phyloP scores from a whole-genome alignment of 768 basidiomycete species.

The Xerocomellus chrysenteron region DNA sequence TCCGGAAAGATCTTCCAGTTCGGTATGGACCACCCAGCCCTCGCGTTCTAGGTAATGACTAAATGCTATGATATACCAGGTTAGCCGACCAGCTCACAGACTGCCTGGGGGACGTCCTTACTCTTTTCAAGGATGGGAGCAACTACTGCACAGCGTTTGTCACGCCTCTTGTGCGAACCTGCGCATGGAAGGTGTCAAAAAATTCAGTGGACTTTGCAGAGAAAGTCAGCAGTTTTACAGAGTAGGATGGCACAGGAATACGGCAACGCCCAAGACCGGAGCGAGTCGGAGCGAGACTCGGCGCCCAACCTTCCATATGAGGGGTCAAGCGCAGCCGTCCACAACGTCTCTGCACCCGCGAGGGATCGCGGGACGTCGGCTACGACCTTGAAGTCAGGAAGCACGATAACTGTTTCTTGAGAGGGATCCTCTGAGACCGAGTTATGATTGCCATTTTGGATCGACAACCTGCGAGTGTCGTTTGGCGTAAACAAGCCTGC shows the following conservation, averaged over 20 bases:
- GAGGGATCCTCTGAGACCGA: conserved; percentile 60
- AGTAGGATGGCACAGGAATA: conserved; percentile 89
- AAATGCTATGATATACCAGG: conserved; percentile 46
- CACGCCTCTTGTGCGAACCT: conserved; percentile 93
- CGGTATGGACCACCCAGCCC: conserved; percentile 75
- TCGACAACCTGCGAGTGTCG: conserved; percentile 56
- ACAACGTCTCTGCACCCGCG: conserved; percentile 69
- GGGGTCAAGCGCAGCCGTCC: conserved; percentile 62
- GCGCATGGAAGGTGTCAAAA: conserved; percentile 2
- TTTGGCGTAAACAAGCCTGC: conserved; percentile 60
- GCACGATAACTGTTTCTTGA: conserved; percentile 77
- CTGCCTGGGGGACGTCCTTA: conserved; percentile 34
- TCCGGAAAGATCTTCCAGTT: conserved; percentile 58
- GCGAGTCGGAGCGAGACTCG: conserved; percentile 41
- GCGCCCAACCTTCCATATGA: conserved; percentile 48
- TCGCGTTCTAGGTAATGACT: conserved; percentile 58
- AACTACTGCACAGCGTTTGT: conserved; percentile 87
- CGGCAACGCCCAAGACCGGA: conserved; percentile 78
- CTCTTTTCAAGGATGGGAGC: conserved; percentile 81
- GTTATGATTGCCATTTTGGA: conserved; percentile 82
- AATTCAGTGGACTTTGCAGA: not conserved
- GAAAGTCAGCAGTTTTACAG: conserved; percentile 51
- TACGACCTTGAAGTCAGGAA: conserved; percentile 90
- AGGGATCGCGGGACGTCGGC: conserved; percentile 63
- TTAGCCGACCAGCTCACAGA: conserved; percentile 6